Evolutionary conservation across 208 protist genomes (phyloP).

Genomic region (Leishmania arabica): DNA sequence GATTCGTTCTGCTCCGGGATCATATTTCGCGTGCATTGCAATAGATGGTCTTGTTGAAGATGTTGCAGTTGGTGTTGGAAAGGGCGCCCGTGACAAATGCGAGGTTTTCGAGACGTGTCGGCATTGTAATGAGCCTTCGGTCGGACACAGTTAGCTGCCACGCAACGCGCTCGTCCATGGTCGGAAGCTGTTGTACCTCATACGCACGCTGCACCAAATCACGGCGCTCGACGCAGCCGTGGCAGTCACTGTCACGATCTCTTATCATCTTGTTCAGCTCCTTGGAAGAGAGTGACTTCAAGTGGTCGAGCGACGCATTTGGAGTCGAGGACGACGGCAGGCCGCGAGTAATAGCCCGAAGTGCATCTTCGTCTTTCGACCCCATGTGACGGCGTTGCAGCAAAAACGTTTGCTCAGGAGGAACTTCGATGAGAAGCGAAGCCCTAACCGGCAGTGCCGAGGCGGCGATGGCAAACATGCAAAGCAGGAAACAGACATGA

Average conservation of each 20-base stretch:
- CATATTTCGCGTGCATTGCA: slow-evolving; percentile 22
- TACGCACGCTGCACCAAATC: slow-evolving; percentile 47
- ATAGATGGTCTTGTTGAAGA: slow-evolving; percentile 25
- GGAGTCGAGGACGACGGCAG: slow-evolving; percentile 21
- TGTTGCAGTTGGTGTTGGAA: slow-evolving; percentile 23
- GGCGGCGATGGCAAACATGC: background rate
- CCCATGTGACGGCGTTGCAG: slow-evolving; percentile 36
- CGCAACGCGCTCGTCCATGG: slow-evolving; percentile 43
- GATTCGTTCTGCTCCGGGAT: background rate
- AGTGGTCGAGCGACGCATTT: slow-evolving; percentile 16
- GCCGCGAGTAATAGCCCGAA: slow-evolving; percentile 33
- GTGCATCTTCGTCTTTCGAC: slow-evolving; percentile 8
- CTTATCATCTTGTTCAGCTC: slow-evolving; percentile 43
- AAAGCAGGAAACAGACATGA: background rate
- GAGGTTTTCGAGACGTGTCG: slow-evolving; percentile 15
- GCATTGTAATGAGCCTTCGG: slow-evolving; percentile 18
- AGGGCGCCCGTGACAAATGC: slow-evolving; percentile 25
- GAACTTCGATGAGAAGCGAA: slow-evolving; percentile 35
- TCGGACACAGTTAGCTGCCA: slow-evolving; percentile 45
- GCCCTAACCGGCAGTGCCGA: background rate
- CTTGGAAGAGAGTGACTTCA: slow-evolving; percentile 19
- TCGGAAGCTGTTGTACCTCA: slow-evolving; percentile 34
- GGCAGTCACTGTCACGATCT: slow-evolving; percentile 40
- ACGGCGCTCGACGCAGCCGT: slow-evolving; percentile 45
- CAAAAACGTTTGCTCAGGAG: slow-evolving; percentile 50